These are phyloP conservation scores for Parafenestella ontariensis DNA, from an alignment of 2,329 filamentous ascomycete species.

Conservation along the genomic window DNA sequence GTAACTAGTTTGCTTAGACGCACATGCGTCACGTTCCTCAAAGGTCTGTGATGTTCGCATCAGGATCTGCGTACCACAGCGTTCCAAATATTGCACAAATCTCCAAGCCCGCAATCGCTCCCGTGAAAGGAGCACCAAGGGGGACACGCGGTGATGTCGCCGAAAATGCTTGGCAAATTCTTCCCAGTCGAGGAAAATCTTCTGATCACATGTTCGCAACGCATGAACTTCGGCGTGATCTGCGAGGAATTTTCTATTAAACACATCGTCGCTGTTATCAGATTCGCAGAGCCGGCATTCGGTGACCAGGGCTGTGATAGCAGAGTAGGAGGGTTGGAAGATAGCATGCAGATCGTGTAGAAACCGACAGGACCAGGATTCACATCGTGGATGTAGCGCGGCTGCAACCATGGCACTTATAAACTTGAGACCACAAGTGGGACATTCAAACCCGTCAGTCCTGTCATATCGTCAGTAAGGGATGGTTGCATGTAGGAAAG, in stretches of 20 bases:
- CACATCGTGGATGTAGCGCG: background rate
- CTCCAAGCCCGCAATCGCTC: background rate
- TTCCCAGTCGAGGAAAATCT: background rate
- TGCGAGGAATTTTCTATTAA: background rate
- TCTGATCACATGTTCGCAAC: background rate
- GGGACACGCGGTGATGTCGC: background rate
- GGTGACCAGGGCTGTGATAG: background rate
- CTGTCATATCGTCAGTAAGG: background rate
- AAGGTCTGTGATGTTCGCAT: background rate
- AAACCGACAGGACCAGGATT: slow-evolving; percentile 3
- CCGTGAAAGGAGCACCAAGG: background rate
- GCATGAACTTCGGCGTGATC: background rate
- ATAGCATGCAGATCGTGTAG: background rate
- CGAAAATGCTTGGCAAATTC: background rate
- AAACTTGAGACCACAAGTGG: background rate
- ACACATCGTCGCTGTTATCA: background rate
- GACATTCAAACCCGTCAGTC: background rate
- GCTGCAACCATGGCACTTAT: background rate
- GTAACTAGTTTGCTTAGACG: background rate
- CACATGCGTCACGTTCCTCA: background rate
- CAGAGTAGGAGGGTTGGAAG: background rate
- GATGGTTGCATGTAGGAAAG: too few species aligned
- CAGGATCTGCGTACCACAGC: background rate
- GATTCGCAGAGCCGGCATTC: background rate
- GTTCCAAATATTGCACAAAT: background rate